A percentile compares a stretch with the other conserved stretches of the same genome.
Evolutionary conservation across 257 asterid genomes (phyloP).

Genomic region (Ligustrum vulgare): DNA sequence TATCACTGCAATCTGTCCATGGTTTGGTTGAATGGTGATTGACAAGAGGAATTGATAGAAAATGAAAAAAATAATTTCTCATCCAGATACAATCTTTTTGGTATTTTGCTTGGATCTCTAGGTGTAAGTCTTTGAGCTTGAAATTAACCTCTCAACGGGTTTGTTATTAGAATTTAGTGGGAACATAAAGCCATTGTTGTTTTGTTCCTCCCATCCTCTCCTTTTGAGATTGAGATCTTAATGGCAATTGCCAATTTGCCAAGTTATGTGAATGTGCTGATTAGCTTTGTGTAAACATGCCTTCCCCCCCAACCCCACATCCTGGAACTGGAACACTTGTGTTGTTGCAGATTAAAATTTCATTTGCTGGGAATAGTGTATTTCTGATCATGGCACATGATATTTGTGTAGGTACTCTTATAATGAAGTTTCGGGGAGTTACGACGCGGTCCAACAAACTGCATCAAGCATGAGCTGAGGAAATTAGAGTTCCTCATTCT

Average conservation of each 20-base stretch:
- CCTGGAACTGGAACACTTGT: not conserved
- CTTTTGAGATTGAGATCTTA: not conserved
- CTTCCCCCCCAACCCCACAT: too few relatives aligned
- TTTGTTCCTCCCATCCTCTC: not conserved
- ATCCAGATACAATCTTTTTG: too few relatives aligned
- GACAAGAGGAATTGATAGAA: not conserved
- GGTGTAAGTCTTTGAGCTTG: not conserved
- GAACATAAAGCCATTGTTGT: not conserved
- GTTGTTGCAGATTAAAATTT: not conserved
- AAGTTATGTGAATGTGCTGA: too few relatives aligned
- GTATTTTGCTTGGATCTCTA: not conserved
- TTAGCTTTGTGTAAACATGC: too few relatives aligned
- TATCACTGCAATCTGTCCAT: not conserved
- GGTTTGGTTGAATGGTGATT: not conserved
- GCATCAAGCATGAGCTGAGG: constrained; percentile 34
- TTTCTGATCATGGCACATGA: not conserved
- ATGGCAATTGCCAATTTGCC: not conserved
- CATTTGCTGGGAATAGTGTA: not conserved
- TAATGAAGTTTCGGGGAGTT: constrained; percentile 60
- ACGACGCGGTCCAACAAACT: constrained; percentile 62
- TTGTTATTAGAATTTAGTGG: not conserved
- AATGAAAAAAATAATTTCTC: not conserved
- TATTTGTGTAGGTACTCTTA: constrained; percentile 59
- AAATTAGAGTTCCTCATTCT: not conserved
- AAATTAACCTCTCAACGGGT: not conserved